Evolutionary conservation across 768 basidiomycete species (phyloP).

Genomic region (Tulasnella sp.): DNA sequence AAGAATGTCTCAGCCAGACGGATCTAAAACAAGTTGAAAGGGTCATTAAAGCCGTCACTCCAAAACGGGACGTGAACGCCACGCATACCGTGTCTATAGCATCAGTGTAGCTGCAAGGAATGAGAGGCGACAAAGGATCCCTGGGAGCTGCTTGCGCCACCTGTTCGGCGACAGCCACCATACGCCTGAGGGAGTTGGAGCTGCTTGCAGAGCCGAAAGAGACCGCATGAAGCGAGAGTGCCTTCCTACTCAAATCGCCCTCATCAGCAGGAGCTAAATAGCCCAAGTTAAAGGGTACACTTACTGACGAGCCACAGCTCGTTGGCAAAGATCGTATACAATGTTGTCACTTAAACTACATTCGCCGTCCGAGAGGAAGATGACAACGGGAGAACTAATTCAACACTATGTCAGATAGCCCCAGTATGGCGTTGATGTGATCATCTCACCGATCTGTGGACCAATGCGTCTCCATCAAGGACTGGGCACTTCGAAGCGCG

Average conservation of each 20-base stretch:
- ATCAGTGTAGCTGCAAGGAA: conserved; percentile 38
- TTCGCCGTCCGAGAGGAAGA: conserved; percentile 50
- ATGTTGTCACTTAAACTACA: conserved; percentile 30
- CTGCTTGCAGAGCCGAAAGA: conserved; percentile 35
- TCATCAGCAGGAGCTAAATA: background rate
- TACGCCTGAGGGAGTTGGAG: conserved; percentile 31
- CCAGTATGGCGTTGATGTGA: background rate
- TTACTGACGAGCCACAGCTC: conserved; percentile 29
- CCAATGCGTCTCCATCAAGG: conserved; percentile 38
- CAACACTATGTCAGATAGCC: background rate
- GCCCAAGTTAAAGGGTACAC: background rate
- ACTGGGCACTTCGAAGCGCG: conserved; percentile 32
- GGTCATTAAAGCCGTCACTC: conserved; percentile 22
- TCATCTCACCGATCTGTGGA: conserved; percentile 36
- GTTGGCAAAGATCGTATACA: conserved; percentile 33
- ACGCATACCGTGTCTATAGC: conserved; percentile 41
- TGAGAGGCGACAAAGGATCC: conserved; percentile 30
- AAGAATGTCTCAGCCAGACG: conserved; percentile 48
- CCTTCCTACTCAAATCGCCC: conserved; percentile 31
- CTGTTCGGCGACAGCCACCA: conserved; percentile 41
- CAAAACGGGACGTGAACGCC: conserved; percentile 28
- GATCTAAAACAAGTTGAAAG: conserved; percentile 28
- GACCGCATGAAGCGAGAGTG: conserved; percentile 48
- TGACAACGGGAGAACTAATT: conserved; percentile 38
- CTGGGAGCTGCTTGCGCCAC: conserved; percentile 36